Evolutionary conservation across 768 basidiomycete genomes (phyloP).

Genomic region (Mycena pura): DNA sequence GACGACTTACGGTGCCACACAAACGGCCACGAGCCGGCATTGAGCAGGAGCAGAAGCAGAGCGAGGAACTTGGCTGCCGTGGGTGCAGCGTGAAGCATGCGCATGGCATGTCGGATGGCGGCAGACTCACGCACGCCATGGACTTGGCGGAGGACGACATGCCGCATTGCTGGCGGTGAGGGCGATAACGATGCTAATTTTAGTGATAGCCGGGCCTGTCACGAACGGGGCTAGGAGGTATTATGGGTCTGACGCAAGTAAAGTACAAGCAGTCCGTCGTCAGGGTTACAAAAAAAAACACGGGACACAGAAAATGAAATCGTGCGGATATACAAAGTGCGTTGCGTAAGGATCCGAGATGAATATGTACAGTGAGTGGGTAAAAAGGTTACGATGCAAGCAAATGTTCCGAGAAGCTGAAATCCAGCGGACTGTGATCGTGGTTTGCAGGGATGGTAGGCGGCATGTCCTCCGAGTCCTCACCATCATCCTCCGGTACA

Average conservation of each 20-base stretch:
- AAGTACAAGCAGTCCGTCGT: slow-evolving; percentile 15
- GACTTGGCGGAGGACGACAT: too few relatives aligned
- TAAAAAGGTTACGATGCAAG: slow-evolving; percentile 13
- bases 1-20: slow-evolving; percentile 22
- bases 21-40: slow-evolving; percentile 17
- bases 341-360: too few relatives aligned
- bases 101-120: too few relatives aligned
- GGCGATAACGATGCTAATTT: too few relatives aligned
- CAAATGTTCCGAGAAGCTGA: slow-evolving; percentile 14
- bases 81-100: too few relatives aligned
- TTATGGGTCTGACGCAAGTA: background rate
- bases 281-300: slow-evolving; percentile 5
- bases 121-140: too few relatives aligned
- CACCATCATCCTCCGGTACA: slow-evolving; percentile 18
- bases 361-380: slow-evolving; percentile 23
- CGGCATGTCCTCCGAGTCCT: slow-evolving; percentile 8
- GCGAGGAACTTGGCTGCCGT: slow-evolving; percentile 3
- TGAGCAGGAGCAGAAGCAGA: slow-evolving; percentile 5
- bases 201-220: too few relatives aligned
- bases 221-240: too few relatives aligned
- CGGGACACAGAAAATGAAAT: background rate
- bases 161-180: too few relatives aligned
- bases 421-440: slow-evolving; percentile 25
- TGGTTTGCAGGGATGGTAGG: slow-evolving; percentile 17
- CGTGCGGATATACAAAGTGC: slow-evolving; percentile 8